Conservation (phyloP, 805 yeast genomes). For the Grigorovia transvaalensis region DNA sequence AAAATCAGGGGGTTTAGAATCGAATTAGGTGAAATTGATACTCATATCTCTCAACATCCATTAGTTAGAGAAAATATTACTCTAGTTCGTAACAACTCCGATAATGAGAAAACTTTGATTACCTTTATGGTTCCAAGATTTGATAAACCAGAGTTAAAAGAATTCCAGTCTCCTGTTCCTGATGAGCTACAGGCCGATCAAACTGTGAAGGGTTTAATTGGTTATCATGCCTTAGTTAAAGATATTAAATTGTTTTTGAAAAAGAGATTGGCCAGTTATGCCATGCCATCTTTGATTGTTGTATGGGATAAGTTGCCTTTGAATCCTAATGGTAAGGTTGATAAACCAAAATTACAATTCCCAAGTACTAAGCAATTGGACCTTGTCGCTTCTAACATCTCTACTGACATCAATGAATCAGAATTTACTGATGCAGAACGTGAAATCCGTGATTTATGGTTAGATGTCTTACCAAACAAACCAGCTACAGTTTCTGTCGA, state of each 20-base stretch:
- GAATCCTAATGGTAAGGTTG: conserved; percentile 97
- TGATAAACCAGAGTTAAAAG: conserved; percentile 36
- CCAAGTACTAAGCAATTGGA: conserved; percentile 83
- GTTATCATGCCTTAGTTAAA: conserved; percentile 65
- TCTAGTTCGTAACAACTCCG: conserved; percentile 80
- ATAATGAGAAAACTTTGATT: conserved; percentile 83
- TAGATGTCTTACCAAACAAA: conserved; percentile 68
- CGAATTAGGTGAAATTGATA: conserved; percentile 96
- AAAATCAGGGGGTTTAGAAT: conserved; percentile 98
- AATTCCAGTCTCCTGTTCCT: conserved; percentile 35
- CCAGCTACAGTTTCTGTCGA: conserved; percentile 68
- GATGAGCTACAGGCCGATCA: conserved; percentile 41
- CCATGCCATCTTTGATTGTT: conserved; percentile 84
- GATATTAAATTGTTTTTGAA: conserved; percentile 75
- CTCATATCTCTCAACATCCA: conserved; percentile 90
- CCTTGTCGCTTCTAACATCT: conserved; percentile 49
- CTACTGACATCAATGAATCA: conserved; percentile 35
- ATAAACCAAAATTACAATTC: conserved; percentile 92
- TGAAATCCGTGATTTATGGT: conserved; percentile 74
- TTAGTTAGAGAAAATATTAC: conserved; percentile 88
- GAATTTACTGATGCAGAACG: conserved; percentile 57
- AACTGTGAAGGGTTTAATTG: conserved; percentile 68
- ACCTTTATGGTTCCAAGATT: conserved; percentile 85
- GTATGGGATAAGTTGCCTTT: conserved; percentile 80
- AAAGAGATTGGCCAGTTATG: conserved; percentile 83